These are phyloP conservation scores for Arctostaphylos glauca DNA, from an alignment of 148 eudicot genomes.

Conservation along the genomic window DNA sequence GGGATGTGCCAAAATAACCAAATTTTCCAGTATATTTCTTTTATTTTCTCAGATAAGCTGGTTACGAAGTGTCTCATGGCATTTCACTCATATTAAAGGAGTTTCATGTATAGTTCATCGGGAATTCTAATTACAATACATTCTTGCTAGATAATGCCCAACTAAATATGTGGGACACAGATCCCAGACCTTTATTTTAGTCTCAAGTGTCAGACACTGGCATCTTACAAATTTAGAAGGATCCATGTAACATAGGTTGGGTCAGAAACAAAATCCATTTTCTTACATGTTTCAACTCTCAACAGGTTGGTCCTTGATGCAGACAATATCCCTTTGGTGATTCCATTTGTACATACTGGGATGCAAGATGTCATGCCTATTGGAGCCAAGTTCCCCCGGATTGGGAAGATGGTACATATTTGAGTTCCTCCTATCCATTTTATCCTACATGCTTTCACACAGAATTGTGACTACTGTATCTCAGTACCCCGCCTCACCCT, in stretches of 20 bases:
- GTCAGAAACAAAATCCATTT: not conserved
- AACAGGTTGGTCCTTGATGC: slow-evolving; percentile 83
- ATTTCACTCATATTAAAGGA: too few species aligned
- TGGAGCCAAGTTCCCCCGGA: slow-evolving; percentile 76
- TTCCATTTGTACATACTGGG: slow-evolving; percentile 94
- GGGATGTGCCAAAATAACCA: too few species aligned
- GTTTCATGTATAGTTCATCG: too few species aligned
- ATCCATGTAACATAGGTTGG: not conserved
- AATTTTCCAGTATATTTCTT: too few species aligned
- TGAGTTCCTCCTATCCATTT: not conserved
- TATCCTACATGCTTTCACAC: not conserved
- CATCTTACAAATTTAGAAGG: too few species aligned
- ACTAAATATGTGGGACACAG: too few species aligned
- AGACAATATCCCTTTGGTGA: slow-evolving; percentile 71
- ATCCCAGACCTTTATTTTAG: too few species aligned
- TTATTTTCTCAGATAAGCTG: too few species aligned
- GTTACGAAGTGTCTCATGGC: too few species aligned
- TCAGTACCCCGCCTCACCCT: not conserved
- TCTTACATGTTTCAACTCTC: slow-evolving; percentile 15
- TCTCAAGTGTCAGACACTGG: too few species aligned
- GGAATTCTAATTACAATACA: too few species aligned
- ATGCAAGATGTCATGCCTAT: slow-evolving; percentile 98
- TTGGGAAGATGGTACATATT: slow-evolving; percentile 71
- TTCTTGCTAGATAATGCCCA: too few species aligned
- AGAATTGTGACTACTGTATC: not conserved